phyloP scores from a whole-genome alignment of 2,329 filamentous ascomycete genomes.

The Colletotrichum sp. region DNA sequence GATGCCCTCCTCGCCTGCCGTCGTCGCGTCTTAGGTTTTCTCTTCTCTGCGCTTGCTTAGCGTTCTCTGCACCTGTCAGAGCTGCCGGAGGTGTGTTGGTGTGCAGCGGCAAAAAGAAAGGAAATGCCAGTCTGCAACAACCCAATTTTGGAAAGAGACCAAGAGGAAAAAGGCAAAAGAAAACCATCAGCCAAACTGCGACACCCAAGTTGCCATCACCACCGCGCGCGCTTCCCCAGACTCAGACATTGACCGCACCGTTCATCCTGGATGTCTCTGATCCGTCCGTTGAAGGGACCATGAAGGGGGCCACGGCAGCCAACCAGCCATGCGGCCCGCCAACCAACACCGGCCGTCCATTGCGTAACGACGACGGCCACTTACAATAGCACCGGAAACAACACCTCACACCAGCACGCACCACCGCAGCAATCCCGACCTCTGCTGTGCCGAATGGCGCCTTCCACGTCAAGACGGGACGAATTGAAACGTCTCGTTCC shows the following conservation, averaged over 20 bases:
- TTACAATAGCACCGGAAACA: not conserved
- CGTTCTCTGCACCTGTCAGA: conserved; percentile 6
- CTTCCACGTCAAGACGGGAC: not conserved
- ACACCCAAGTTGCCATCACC: not conserved
- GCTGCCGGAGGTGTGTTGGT: not conserved
- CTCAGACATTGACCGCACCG: not conserved
- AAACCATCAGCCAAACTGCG: not conserved
- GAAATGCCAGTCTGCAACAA: not conserved
- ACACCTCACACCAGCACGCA: not conserved
- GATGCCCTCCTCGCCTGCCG: not conserved
- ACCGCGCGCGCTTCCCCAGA: not conserved
- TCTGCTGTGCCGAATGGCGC: not conserved
- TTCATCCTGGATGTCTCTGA: not conserved
- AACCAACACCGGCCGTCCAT: not conserved
- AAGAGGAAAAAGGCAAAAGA: not conserved
- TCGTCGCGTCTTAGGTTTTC: not conserved
- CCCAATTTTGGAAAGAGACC: not conserved
- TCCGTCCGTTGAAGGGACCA: not conserved
- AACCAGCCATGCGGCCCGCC: not conserved
- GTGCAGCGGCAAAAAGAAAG: not conserved
- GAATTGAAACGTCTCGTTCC: conserved; percentile 13
- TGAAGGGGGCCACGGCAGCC: not conserved
- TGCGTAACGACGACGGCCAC: not conserved
- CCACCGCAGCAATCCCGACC: not conserved
- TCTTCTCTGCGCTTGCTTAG: not conserved